Evolutionary conservation across 83 land plant genomes (phyloP).

Genomic region (Picea abies): DNA sequence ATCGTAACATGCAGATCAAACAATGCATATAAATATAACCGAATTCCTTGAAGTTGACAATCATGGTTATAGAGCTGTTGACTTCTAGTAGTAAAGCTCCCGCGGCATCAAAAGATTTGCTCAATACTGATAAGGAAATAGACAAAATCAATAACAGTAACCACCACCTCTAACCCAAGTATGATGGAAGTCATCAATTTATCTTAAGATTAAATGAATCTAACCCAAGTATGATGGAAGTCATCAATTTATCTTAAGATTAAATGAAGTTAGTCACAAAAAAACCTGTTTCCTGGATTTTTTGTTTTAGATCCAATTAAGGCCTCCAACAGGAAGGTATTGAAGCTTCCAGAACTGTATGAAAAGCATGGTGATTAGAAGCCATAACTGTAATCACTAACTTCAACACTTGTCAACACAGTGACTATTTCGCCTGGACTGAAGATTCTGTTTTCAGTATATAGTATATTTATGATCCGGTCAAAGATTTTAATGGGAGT

Average conservation of each 20-base stretch:
- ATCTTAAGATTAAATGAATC: neutral
- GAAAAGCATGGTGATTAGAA: no score
- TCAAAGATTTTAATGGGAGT: no score
- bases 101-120: neutral
- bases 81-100: neutral
- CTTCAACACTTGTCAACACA: no score
- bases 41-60: neutral
- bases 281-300: neutral
- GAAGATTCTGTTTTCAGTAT: no score
- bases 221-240: neutral
- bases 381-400: no score
- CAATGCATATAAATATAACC: neutral
- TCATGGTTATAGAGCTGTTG: neutral
- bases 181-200: neutral
- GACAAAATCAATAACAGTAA: neutral
- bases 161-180: neutral
- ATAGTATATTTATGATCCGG: neutral
- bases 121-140: no score
- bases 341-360: no score
- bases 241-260: no score
- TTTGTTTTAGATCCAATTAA: no score
- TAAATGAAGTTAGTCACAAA: no score
- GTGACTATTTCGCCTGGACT: no score
- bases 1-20: neutral
- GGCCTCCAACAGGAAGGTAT: no score